Percentiles rank a stretch among this genome's conserved stretches.
Conservation (phyloP, 495 filamentous ascomycete genomes). For the Tuber brumale region DNA sequence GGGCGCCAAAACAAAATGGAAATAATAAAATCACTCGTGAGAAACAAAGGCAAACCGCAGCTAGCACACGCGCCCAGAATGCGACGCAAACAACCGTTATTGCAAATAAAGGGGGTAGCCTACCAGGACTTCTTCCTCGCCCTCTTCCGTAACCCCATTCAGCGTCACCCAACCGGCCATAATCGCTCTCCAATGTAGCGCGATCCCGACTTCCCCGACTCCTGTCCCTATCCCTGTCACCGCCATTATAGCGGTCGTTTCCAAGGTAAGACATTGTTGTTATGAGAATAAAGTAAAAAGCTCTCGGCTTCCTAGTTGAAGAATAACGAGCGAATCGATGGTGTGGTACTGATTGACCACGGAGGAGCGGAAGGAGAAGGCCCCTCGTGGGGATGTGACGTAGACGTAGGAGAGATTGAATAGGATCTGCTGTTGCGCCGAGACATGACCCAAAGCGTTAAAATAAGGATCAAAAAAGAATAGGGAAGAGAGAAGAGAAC, state of each 20-base stretch:
- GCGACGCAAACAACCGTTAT: neutral
- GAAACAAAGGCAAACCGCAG: slow-evolving; percentile 5
- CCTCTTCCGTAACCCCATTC: slow-evolving; percentile 38
- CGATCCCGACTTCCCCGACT: slow-evolving; percentile 40
- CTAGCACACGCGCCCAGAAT: neutral
- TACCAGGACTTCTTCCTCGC: slow-evolving; percentile 40
- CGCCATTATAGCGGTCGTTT: slow-evolving; percentile 34
- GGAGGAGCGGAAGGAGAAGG: neutral
- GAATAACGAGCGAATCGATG: slow-evolving; percentile 11
- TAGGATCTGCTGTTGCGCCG: slow-evolving; percentile 37
- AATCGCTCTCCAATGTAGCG: slow-evolving; percentile 32
- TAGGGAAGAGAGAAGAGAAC: slow-evolving; percentile 27
- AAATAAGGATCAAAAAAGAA: slow-evolving; percentile 39
- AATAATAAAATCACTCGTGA: slow-evolving; percentile 4
- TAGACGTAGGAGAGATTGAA: slow-evolving; percentile 15
- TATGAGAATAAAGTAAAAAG: neutral
- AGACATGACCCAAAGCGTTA: slow-evolving; percentile 42
- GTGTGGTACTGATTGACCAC: neutral
- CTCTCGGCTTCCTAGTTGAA: slow-evolving; percentile 5
- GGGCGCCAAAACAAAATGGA: slow-evolving; percentile 4
- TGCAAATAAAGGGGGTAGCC: slow-evolving; percentile 3
- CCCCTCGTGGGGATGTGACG: slow-evolving; percentile 13
- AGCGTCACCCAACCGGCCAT: slow-evolving; percentile 32
- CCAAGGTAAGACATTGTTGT: slow-evolving; percentile 33
- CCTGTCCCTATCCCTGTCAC: slow-evolving; percentile 37